phyloP scores from a whole-genome alignment of 2,329 filamentous ascomycete genomes.

The Setomelanomma holmii region DNA sequence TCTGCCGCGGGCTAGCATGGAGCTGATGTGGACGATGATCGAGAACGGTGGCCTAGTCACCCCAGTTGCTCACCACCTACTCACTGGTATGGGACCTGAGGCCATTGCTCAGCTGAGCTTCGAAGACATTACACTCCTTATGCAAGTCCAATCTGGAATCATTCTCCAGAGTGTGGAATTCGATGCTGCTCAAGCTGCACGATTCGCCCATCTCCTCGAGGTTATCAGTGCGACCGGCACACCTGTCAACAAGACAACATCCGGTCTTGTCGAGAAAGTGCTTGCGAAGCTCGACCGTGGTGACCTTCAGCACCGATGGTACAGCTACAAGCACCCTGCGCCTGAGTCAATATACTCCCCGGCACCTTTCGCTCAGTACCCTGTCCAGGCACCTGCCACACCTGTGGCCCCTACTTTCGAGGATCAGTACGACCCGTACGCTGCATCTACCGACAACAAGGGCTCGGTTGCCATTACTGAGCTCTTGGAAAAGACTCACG shows the following conservation, averaged over 20 bases:
- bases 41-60: slow-evolving; percentile 69
- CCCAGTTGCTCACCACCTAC: slow-evolving; percentile 65
- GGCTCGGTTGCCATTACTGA: slow-evolving; percentile 91
- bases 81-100: slow-evolving; percentile 66
- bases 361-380: slow-evolving; percentile 58
- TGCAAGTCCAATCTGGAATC: slow-evolving; percentile 65
- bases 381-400: slow-evolving; percentile 55
- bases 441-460: slow-evolving; percentile 88
- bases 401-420: slow-evolving; percentile 70
- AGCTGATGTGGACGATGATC: slow-evolving; percentile 68
- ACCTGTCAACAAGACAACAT: slow-evolving; percentile 63
- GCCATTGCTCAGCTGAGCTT: slow-evolving; percentile 63
- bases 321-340: slow-evolving; percentile 61
- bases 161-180: slow-evolving; percentile 55
- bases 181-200: slow-evolving; percentile 65
- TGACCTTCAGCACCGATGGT: slow-evolving; percentile 63
- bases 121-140: slow-evolving; percentile 63
- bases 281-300: slow-evolving; percentile 60
- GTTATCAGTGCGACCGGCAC: slow-evolving; percentile 61
- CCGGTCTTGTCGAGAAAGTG: slow-evolving; percentile 64
- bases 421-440: slow-evolving; percentile 90
- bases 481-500: slow-evolving; percentile 80
- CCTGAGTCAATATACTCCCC: slow-evolving; percentile 55
- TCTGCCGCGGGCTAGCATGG: slow-evolving; percentile 63
- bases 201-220: slow-evolving; percentile 69